A percentile compares a stretch with the other conserved stretches of the same genome.
phyloP scores from a whole-genome alignment of 2,329 filamentous ascomycete genomes.

The Penicillium occitanis region DNA sequence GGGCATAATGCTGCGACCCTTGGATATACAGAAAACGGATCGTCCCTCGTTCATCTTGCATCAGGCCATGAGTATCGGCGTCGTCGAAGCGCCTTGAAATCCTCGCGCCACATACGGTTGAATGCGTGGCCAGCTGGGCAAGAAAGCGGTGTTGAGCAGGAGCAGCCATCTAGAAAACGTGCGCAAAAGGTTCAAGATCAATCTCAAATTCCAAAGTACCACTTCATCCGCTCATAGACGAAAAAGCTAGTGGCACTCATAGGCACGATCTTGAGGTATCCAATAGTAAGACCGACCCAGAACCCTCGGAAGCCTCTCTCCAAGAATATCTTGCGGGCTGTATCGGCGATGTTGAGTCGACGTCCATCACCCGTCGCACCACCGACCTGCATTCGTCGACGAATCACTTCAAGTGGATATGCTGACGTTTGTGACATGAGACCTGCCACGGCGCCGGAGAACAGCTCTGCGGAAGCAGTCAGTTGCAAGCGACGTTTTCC shows the following conservation, averaged over 20 bases:
- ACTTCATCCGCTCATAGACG: constrained; percentile 65
- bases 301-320: constrained; percentile 80
- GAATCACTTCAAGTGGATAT: constrained; percentile 90
- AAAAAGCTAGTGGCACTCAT: constrained; percentile 75
- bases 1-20: neutral
- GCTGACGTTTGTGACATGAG: constrained; percentile 87
- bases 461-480: constrained; percentile 81
- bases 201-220: constrained; percentile 59
- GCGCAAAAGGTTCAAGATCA: neutral
- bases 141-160: no score
- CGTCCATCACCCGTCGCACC: constrained; percentile 90
- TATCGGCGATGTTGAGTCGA: constrained; percentile 74
- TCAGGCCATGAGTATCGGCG: neutral
- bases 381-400: constrained; percentile 92
- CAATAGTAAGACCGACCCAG: constrained; percentile 90
- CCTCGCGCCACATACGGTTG: no score
- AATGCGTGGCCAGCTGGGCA: neutral
- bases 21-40: neutral
- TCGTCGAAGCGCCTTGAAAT: neutral
- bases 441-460: constrained; percentile 80
- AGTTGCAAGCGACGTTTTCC: constrained; percentile 65
- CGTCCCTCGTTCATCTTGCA: neutral
- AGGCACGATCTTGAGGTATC: constrained; percentile 90
- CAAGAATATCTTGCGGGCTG: constrained; percentile 68
- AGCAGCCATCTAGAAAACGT: neutral